Base-by-base conservation (phyloP, 768 basidiomycete species). In the Lepiota venenata region DNA sequence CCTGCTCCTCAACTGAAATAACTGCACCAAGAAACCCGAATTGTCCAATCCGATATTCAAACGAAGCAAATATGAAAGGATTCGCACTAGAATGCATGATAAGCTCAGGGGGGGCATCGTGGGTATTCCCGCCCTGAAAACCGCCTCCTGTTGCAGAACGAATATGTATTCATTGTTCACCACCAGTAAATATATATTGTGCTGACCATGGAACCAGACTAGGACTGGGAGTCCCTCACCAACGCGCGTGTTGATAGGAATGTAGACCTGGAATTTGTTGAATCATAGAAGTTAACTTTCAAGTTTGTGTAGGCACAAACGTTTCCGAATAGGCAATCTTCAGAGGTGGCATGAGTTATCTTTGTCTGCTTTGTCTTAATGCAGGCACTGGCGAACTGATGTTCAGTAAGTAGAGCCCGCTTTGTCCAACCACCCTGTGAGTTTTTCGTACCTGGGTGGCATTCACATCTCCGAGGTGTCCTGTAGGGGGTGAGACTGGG, bases 251-350 rank as follows among this genome's bases (percentile, higher is more conserved):
- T 59, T 55, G 25, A 61, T 64, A 5, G 74, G 74, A 36, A 73
- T 58, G 40, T 65, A 71, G 37, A 75, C 68, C 74, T 75, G 43
- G 25, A 5, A 43, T 43, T 18, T 6, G 12, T 18, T 52, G 2
- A 25, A 25, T 5, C 42, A 37, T 40, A 25, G 20, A 37, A 5
- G 16, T 10, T 22, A 14, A 25, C 32, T 32, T 20, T 35, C 14
- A 32, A 32, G 21, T 15, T 16, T 22, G 38, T 5, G 14, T 9
- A 16, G 8, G 49, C 6, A 47, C 20, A 12, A 27, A 75, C 75
- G 57, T 77, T 77, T 47, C 71, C 72, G 52, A 74, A 77, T 1
- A 77, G 61, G 52, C 75, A 77, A 53, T 77, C 74, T 58, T 77
- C 75, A 7, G 71, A 68, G 32, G 68, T 69, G 12, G 66, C 64